Percentiles rank a stretch among this genome's conserved stretches.
Conservation (phyloP, 352 stramenopile genomes). For the Phytophthora fragariae region DNA sequence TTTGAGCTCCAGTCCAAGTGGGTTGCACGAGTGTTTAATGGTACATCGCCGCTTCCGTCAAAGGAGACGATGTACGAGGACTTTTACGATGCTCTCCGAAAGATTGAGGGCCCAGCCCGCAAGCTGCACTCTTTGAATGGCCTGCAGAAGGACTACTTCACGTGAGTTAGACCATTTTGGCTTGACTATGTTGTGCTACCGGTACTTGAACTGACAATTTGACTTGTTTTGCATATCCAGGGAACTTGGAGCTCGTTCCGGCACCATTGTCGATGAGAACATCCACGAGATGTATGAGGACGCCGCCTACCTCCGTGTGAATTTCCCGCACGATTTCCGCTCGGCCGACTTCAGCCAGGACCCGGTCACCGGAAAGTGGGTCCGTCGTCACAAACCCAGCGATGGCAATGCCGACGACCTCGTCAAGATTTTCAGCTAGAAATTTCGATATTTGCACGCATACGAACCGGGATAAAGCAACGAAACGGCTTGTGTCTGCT, state of each 20-base stretch:
- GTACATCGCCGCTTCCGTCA: slow-evolving; percentile 44
- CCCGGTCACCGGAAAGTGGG: slow-evolving; percentile 43
- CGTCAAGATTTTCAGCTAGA: slow-evolving; percentile 32
- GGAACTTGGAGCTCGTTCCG: slow-evolving; percentile 42
- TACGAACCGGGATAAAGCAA: neutral
- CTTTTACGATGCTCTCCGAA: slow-evolving; percentile 46
- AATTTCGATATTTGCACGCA: neutral
- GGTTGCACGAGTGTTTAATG: slow-evolving; percentile 58
- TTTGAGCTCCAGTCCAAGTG: slow-evolving; percentile 79
- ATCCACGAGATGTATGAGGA: slow-evolving; percentile 74
- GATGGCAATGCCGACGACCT: slow-evolving; percentile 18
- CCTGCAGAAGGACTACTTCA: slow-evolving; percentile 51
- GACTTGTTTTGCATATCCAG: slow-evolving; percentile 20
- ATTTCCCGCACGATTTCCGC: slow-evolving; percentile 70
- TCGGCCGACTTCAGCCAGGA: slow-evolving; percentile 65
- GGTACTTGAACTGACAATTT: slow-evolving; percentile 4
- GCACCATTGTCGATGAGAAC: slow-evolving; percentile 40
- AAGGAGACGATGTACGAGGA: slow-evolving; percentile 69
- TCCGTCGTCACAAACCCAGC: slow-evolving; percentile 36
- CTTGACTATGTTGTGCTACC: neutral
- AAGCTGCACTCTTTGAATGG: slow-evolving; percentile 68
- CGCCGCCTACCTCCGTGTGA: slow-evolving; percentile 54
- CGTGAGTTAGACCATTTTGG: slow-evolving; percentile 24
- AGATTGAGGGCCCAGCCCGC: slow-evolving; percentile 49
- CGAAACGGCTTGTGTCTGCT: neutral